Conservation (phyloP, 805 yeast genomes). For the Cyberlindnera sargentensis region DNA sequence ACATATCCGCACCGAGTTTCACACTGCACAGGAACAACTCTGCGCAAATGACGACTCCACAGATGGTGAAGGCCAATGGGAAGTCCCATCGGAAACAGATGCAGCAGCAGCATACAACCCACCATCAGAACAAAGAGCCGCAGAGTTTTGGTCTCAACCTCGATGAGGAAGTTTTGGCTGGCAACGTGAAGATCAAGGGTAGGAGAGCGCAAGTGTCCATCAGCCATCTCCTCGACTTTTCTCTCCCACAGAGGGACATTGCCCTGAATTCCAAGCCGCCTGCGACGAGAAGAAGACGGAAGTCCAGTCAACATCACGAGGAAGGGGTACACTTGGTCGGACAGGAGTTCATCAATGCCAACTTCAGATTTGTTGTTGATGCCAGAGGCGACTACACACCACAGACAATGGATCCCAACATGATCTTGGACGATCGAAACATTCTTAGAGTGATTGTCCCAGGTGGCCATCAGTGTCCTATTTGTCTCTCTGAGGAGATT, state of each 20-base stretch:
- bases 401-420: slow-evolving; percentile 67
- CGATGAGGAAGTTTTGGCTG: not conserved
- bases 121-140: no score
- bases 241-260: slow-evolving; percentile 32
- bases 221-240: slow-evolving; percentile 60
- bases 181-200: slow-evolving; percentile 23
- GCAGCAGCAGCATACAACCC: no score
- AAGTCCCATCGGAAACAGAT: no score
- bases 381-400: slow-evolving; percentile 44
- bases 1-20: no score
- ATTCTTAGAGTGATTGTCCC: slow-evolving; percentile 73
- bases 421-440: slow-evolving; percentile 53
- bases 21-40: no score
- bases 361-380: slow-evolving; percentile 79
- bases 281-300: slow-evolving; percentile 16
- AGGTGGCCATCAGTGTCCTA: slow-evolving; percentile 79
- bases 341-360: slow-evolving; percentile 69
- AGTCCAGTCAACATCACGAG: slow-evolving; percentile 21
- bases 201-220: slow-evolving; percentile 44
- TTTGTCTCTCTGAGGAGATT: slow-evolving; percentile 77
- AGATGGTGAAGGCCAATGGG: not conserved
- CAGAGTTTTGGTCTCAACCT: slow-evolving; percentile 3
- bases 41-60: not conserved
- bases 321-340: slow-evolving; percentile 49
- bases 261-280: slow-evolving; percentile 1